A percentile compares a stretch with the other conserved stretches of the same genome.
phyloP scores from a whole-genome alignment of 2,329 filamentous ascomycete species.

The Penicillium sp. region DNA sequence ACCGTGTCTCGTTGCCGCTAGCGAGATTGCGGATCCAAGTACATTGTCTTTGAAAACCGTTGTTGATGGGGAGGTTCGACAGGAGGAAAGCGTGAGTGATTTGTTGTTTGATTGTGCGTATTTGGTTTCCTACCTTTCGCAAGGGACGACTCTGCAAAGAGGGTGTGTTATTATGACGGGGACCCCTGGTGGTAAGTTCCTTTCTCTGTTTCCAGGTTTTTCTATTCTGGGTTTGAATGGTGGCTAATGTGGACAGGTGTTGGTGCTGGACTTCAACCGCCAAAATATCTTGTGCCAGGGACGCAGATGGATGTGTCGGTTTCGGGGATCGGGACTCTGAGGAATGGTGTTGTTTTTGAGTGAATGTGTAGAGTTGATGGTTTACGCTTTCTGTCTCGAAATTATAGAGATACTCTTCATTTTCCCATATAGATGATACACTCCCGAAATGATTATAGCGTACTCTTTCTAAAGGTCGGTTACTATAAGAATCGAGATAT shows the following conservation, averaged over 20 bases:
- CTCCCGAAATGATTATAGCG: no score
- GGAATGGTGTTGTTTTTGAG: conserved; percentile 35
- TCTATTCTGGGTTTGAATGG: neutral
- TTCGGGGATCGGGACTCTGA: conserved; percentile 42
- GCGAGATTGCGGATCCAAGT: conserved; percentile 45
- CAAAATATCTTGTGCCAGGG: conserved; percentile 39
- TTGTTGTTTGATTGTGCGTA: conserved; percentile 47
- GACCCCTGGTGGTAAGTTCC: conserved; percentile 40
- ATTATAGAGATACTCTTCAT: no score
- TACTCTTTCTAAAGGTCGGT: no score
- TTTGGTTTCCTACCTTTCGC: conserved; percentile 31
- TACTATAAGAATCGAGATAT: no score
- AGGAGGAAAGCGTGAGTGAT: conserved; percentile 43
- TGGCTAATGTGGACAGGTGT: conserved; percentile 24
- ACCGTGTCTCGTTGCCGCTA: conserved; percentile 47
- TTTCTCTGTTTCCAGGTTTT: neutral
- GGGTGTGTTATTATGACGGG: conserved; percentile 53
- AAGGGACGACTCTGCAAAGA: conserved; percentile 45
- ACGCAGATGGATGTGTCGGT: conserved; percentile 43
- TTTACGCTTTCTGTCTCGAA: no score
- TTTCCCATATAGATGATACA: no score
- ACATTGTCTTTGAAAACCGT: conserved; percentile 46
- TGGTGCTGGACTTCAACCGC: conserved; percentile 45
- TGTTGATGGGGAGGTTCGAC: conserved; percentile 50
- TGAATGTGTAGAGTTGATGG: neutral